A percentile compares a stretch with the other conserved stretches of the same genome.
These are phyloP conservation scores for Butyriboletus appendiculatus DNA, from an alignment of 1,284 basidiomycete genomes.

Conservation along the genomic window DNA sequence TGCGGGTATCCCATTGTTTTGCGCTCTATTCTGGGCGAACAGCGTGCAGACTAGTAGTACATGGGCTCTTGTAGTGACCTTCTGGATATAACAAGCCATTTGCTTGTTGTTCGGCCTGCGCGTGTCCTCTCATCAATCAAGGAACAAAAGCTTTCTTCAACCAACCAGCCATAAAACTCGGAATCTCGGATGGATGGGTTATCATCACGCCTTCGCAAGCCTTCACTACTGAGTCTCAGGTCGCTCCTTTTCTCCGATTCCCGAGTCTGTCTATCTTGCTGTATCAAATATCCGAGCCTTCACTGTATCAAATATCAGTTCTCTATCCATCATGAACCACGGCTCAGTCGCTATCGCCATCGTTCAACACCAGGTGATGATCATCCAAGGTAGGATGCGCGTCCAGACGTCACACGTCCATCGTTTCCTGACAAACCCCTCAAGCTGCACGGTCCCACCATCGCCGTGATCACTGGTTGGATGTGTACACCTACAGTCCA, in stretches of 20 bases:
- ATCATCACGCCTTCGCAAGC: constrained; percentile 1
- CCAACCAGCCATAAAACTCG: constrained; percentile 21
- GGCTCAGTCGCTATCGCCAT: constrained; percentile 65
- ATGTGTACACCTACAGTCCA: constrained; percentile 61
- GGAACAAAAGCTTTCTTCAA: constrained; percentile 15
- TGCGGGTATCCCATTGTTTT: constrained; percentile 14
- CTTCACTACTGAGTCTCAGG: neutral
- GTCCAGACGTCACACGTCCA: neutral
- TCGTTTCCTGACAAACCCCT: constrained; percentile 4
- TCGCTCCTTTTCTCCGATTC: constrained; percentile 3
- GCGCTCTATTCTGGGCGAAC: neutral
- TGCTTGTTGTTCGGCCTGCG: constrained; percentile 11
- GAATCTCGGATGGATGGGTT: neutral
- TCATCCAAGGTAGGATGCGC: constrained; percentile 55
- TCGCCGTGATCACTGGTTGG: constrained; percentile 54
- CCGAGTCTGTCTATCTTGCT: neutral
- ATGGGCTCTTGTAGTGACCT: constrained; percentile 8
- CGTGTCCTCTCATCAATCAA: neutral
- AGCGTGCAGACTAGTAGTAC: neutral
- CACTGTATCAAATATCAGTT: constrained; percentile 19
- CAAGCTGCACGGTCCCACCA: constrained; percentile 55
- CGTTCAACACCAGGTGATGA: constrained; percentile 61
- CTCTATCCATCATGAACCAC: constrained; percentile 46
- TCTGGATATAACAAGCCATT: constrained; percentile 4
- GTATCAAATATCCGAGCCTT: constrained; percentile 15